phyloP scores from a whole-genome alignment of 768 basidiomycete species.

The Psilocybe azurescens region DNA sequence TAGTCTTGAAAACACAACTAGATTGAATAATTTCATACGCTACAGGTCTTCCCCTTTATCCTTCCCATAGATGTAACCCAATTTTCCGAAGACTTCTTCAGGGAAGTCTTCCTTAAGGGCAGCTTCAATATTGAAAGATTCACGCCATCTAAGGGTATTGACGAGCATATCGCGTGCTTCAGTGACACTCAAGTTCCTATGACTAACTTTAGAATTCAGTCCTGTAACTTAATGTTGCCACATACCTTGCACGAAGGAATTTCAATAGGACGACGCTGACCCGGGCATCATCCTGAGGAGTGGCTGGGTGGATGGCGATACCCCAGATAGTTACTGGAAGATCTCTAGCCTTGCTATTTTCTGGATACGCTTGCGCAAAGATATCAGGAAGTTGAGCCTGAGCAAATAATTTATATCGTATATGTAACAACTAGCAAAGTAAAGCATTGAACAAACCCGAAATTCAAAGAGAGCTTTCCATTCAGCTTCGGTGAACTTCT shows the following conservation, averaged over 20 bases:
- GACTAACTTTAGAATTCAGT: not conserved
- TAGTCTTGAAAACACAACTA: constrained; percentile 4
- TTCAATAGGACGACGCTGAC: constrained; percentile 83
- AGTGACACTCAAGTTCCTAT: constrained; percentile 54
- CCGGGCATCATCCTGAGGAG: constrained; percentile 58
- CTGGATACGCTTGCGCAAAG: constrained; percentile 64
- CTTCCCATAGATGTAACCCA: constrained; percentile 69
- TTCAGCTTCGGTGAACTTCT: constrained; percentile 72
- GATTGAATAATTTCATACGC: constrained; percentile 48
- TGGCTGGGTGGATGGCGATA: constrained; percentile 63
- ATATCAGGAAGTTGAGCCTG: constrained; percentile 54
- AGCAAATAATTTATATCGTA: constrained; percentile 4
- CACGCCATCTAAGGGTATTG: constrained; percentile 73
- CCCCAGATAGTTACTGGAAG: constrained; percentile 73
- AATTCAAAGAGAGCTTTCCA: constrained; percentile 74
- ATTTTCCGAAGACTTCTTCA: constrained; percentile 62
- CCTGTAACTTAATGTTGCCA: not conserved
- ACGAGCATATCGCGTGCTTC: constrained; percentile 72
- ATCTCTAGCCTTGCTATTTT: constrained; percentile 55
- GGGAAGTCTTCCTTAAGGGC: constrained; percentile 67
- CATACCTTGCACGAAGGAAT: constrained; percentile 78
- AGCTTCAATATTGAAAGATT: constrained; percentile 65
- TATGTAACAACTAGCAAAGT: not conserved
- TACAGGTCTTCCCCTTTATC: constrained; percentile 77
- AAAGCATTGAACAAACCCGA: constrained; percentile 47